Percentiles rank a stretch among this genome's conserved stretches.
These are phyloP conservation scores for Podaxis sp. DNA, from an alignment of 768 basidiomycete species.

Conservation along the genomic window DNA sequence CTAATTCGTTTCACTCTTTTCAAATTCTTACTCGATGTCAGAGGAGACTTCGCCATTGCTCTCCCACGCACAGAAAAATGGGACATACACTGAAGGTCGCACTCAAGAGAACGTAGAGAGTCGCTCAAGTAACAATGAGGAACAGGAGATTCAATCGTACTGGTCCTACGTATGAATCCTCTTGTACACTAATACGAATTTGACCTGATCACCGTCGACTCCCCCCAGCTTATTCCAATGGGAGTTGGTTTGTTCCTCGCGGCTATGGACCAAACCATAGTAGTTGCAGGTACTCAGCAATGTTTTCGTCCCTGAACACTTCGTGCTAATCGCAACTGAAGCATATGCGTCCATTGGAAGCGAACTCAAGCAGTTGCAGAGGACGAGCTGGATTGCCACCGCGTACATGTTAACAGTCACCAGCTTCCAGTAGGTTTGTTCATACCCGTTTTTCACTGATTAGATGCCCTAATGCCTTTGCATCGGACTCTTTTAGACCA, in stretches of 20 bases:
- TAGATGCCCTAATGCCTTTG: background rate
- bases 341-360: conserved; percentile 55
- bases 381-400: conserved; percentile 66
- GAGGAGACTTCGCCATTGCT: too few species aligned
- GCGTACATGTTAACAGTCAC: conserved; percentile 60
- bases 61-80: too few species aligned
- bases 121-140: too few species aligned
- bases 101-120: too few species aligned
- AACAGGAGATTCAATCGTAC: too few species aligned
- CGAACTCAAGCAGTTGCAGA: conserved; percentile 59
- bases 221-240: background rate
- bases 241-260: background rate
- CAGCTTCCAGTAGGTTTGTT: conserved; percentile 49
- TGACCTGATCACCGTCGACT: too few species aligned
- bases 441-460: background rate
- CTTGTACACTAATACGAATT: too few species aligned
- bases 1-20: too few species aligned
- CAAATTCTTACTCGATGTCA: too few species aligned
- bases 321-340: conserved; percentile 14
- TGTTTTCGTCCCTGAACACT: background rate
- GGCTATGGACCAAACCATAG: background rate
- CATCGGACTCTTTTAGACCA: conserved; percentile 35
- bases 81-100: too few species aligned
- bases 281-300: background rate
- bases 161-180: too few species aligned